Base-by-base conservation (phyloP, 352 stramenopile species). In the Nothophytophthora sp. region DNA sequence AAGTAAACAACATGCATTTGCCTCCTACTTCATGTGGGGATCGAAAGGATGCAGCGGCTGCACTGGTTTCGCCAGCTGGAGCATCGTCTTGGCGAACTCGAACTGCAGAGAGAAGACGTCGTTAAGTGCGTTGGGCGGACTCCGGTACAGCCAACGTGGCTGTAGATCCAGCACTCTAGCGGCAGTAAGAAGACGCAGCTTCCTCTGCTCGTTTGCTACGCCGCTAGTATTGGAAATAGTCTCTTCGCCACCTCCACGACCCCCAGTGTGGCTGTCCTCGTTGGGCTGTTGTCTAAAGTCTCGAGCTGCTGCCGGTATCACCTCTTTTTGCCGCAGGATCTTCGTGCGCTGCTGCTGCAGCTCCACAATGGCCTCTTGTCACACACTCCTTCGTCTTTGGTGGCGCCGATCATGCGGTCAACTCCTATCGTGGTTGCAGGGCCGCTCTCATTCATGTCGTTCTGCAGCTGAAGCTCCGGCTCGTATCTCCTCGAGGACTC, bases 71-170 rank as follows among this genome's bases (percentile, higher is more conserved):
- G 87, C 78, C 12, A 90, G 56, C 41, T 82, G 76, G 0, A 75
- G 58, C 76, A 90, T 88, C 33, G 76, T 90, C 64, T 90, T 76
- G 0, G 78, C 78, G 23, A 90, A 90, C 35, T 85, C 74, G 11
- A 86, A 40, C 48, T 90, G 76, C 32, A 90, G 61, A 7, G 61
- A 70, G 32, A 88, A 85, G 12, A 90, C 76, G 33, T 90, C 76
- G 32, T 71, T 80, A 18, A 90, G 50, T 9, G 73, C 57, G 18
- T 83, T 71, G 8, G 66, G 39, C 13, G 60, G 52, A 41, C 58
- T 53, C 8, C 55, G 35, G 30, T 53, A 65, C 10, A 30, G 19
- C 18, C 35, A 13, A 11, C 47, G 40, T 1, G 49, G 49, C 53
- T 50, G 19, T 36, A n/a, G n/a, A 32, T 35, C 22, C 4, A 24